These are phyloP conservation scores for Serendipita sp. DNA, from an alignment of 768 basidiomycete species.

Conservation along the genomic window DNA sequence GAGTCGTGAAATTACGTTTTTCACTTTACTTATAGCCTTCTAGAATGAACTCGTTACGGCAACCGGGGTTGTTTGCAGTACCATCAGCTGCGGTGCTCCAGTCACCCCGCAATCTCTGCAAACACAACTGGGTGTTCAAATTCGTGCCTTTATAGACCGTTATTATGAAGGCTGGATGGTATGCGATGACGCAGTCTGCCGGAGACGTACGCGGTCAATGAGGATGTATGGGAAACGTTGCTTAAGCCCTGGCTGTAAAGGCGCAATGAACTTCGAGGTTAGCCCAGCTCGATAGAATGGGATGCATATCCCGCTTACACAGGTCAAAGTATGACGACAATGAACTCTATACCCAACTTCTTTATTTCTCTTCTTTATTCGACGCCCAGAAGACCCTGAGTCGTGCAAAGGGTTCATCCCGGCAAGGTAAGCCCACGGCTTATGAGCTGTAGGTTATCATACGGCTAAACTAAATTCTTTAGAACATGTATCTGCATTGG, in stretches of 20 bases:
- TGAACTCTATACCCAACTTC: constrained; percentile 75
- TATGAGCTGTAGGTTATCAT: background rate
- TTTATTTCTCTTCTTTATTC: constrained; percentile 70
- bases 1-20: background rate
- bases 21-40: constrained; percentile 26
- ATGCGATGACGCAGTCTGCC: constrained; percentile 78
- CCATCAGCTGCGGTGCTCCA: constrained; percentile 32
- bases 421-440: constrained; percentile 10
- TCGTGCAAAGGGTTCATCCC: constrained; percentile 30
- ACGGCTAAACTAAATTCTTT: constrained; percentile 4
- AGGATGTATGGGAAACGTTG: constrained; percentile 79
- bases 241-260: constrained; percentile 48
- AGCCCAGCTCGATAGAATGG: constrained; percentile 13
- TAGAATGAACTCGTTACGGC: constrained; percentile 30
- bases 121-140: constrained; percentile 74
- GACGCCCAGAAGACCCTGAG: constrained; percentile 47
- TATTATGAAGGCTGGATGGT: constrained; percentile 85
- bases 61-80: constrained; percentile 52
- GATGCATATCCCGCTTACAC: constrained; percentile 7
- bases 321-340: constrained; percentile 58
- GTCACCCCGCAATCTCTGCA: constrained; percentile 49
- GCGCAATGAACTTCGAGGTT: constrained; percentile 62
- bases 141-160: constrained; percentile 53
- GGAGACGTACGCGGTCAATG: constrained; percentile 80
- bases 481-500: constrained; percentile 44